Percentiles rank a stretch among this genome's conserved stretches.
These are phyloP conservation scores for Viola odorata DNA, from an alignment of 345 rosid species.

Conservation along the genomic window DNA sequence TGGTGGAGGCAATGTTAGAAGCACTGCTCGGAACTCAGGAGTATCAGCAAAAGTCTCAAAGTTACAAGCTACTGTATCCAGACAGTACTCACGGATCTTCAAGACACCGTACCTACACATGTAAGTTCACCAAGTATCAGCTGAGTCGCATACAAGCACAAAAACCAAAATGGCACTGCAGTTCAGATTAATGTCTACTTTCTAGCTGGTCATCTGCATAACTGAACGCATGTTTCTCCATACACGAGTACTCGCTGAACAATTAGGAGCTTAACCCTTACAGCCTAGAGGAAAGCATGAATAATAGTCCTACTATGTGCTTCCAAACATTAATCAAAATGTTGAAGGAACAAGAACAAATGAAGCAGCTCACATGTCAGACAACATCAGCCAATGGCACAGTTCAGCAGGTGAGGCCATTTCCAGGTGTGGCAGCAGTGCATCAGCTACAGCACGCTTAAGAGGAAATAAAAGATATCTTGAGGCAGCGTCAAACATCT, in stretches of 20 bases:
- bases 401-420: slow-evolving; percentile 74
- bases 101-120: slow-evolving; percentile 74
- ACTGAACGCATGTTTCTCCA: neutral
- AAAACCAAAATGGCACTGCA: neutral
- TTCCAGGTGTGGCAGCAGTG: slow-evolving; percentile 71
- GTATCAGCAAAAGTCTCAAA: slow-evolving; percentile 88
- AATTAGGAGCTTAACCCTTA: neutral
- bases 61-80: slow-evolving; percentile 76
- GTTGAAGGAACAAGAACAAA: slow-evolving; percentile 9
- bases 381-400: slow-evolving; percentile 80
- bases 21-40: slow-evolving; percentile 75
- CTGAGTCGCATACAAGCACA: neutral
- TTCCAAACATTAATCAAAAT: slow-evolving; percentile 1
- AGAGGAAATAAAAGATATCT: slow-evolving; percentile 89
- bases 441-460: slow-evolving; percentile 96
- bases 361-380: slow-evolving; percentile 64
- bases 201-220: neutral
- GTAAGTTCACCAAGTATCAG: slow-evolving; percentile 7
- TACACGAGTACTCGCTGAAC: neutral
- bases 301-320: neutral
- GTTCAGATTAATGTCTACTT: slow-evolving; percentile 4
- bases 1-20: slow-evolving; percentile 85
- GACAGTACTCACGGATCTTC: slow-evolving; percentile 85
- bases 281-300: neutral
- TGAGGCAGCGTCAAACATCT: slow-evolving; percentile 94